Conservation (phyloP, 768 basidiomycete genomes). For the Russula earlei region DNA sequence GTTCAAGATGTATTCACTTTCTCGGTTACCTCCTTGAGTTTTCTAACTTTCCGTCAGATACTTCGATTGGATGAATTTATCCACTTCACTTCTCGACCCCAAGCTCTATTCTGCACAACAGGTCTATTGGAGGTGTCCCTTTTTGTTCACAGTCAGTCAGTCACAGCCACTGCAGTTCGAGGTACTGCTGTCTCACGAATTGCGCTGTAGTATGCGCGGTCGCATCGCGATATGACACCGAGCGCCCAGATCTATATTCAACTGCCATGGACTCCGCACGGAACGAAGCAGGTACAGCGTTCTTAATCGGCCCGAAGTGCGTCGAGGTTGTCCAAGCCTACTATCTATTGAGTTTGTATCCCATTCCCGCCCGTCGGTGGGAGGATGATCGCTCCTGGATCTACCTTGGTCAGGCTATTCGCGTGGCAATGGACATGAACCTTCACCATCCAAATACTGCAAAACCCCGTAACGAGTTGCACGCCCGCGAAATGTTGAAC, state of each 20-base stretch:
- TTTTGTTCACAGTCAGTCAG: constrained; percentile 87
- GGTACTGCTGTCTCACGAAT: not conserved
- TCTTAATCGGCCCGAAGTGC: constrained; percentile 66
- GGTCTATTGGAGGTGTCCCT: constrained; percentile 77
- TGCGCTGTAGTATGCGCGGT: constrained; percentile 65
- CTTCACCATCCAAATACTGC: constrained; percentile 69
- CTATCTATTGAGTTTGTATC: constrained; percentile 66
- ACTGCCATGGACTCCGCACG: constrained; percentile 68
- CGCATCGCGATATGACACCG: constrained; percentile 65
- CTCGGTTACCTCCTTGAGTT: not conserved
- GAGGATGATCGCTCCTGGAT: constrained; percentile 89
- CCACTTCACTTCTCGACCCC: constrained; percentile 75
- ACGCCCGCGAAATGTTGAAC: constrained; percentile 82
- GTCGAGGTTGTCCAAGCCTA: constrained; percentile 84
- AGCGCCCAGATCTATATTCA: constrained; percentile 62
- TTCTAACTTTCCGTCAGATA: constrained; percentile 13
- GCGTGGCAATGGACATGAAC: constrained; percentile 83
- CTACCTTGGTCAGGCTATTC: constrained; percentile 80
- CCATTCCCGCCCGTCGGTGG: constrained; percentile 66
- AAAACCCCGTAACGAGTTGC: constrained; percentile 69
- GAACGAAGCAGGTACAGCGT: constrained; percentile 62
- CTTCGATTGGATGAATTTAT: constrained; percentile 71
- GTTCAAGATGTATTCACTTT: constrained; percentile 18
- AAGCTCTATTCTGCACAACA: constrained; percentile 76
- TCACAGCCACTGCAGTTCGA: constrained; percentile 20